phyloP scores from a whole-genome alignment of 2,329 filamentous ascomycete genomes.

The Sarocladium strictum region DNA sequence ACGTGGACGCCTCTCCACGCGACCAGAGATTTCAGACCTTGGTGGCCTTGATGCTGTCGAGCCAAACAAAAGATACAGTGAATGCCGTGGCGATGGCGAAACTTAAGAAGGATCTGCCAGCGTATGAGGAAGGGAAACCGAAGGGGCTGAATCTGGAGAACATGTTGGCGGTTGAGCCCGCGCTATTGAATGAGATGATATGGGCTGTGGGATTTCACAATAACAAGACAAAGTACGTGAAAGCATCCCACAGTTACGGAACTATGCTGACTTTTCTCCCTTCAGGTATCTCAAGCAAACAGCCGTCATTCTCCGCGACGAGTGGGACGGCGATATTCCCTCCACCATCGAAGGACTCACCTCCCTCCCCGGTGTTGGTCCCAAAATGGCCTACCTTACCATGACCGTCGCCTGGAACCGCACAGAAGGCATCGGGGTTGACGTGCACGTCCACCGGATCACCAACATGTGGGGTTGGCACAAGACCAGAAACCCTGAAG shows the following conservation, averaged over 20 bases:
- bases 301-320: conserved; percentile 65
- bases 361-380: conserved; percentile 78
- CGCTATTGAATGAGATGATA: conserved; percentile 65
- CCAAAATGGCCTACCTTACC: conserved; percentile 91
- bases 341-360: conserved; percentile 69
- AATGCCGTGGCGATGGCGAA: conserved; percentile 77
- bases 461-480: conserved; percentile 94
- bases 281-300: conserved; percentile 62
- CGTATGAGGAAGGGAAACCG: conserved; percentile 35
- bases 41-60: conserved; percentile 82
- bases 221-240: conserved; percentile 71
- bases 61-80: conserved; percentile 89
- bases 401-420: conserved; percentile 64
- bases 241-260: background rate
- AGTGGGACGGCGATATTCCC: conserved; percentile 72
- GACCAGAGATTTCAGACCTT: conserved; percentile 57
- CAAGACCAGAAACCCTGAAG: conserved; percentile 73
- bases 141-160: conserved; percentile 66
- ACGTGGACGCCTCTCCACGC: background rate
- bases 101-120: conserved; percentile 67
- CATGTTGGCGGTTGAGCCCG: conserved; percentile 65
- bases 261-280: conserved; percentile 12
- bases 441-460: conserved; percentile 92
- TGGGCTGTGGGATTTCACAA: conserved; percentile 89
- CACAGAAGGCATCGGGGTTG: conserved; percentile 78